phyloP scores from a whole-genome alignment of 179 eudicot genomes.

The Actinidia arguta region DNA sequence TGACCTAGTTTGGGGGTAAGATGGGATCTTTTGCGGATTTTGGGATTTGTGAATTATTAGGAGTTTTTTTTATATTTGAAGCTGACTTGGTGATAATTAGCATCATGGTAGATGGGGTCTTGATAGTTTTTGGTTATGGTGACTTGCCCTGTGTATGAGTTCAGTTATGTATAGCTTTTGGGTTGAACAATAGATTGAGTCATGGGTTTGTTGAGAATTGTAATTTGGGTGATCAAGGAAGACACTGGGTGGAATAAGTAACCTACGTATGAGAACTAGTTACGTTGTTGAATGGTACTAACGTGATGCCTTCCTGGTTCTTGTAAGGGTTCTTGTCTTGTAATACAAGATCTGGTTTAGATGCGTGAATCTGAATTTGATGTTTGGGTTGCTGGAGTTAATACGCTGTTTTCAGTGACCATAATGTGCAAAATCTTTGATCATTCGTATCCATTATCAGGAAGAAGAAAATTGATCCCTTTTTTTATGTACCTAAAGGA shows the following conservation, averaged over 20 bases:
- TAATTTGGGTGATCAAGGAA: neutral
- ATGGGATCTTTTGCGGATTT: neutral
- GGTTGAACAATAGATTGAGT: neutral
- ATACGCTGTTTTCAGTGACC: too few relatives aligned
- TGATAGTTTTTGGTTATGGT: neutral
- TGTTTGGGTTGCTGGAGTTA: neutral
- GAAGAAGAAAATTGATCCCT: neutral
- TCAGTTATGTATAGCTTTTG: neutral
- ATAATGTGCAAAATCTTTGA: neutral
- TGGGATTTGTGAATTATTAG: slow-evolving; percentile 3
- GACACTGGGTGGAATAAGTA: neutral
- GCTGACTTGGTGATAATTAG: neutral
- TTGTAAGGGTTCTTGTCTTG: neutral
- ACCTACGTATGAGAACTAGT: neutral
- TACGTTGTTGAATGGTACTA: neutral
- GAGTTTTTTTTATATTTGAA: neutral
- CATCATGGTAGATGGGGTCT: neutral
- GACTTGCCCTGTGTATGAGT: neutral
- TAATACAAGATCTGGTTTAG: neutral
- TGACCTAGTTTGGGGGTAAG: slow-evolving; percentile 3
- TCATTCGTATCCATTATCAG: neutral
- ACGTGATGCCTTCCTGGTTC: neutral
- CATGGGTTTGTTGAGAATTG: slow-evolving; percentile 1
- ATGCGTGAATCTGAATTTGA: neutral
- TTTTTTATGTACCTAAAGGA: neutral